These are phyloP conservation scores for Jacaranda copaia DNA, from an alignment of 257 asterid species.

Conservation along the genomic window DNA sequence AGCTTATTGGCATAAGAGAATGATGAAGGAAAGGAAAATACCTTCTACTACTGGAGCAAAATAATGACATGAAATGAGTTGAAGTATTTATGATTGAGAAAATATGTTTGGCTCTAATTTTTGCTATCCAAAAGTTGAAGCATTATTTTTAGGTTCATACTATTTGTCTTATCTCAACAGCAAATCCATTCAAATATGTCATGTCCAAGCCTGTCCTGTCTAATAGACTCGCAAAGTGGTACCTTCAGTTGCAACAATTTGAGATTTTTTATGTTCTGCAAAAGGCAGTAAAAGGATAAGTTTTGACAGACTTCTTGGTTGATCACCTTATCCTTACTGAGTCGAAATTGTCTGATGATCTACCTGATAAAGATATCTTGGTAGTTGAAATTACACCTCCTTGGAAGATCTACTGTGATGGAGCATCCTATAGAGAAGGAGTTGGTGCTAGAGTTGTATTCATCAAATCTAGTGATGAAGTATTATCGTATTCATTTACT, in stretches of 20 bases:
- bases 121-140: neutral
- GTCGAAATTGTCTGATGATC: neutral
- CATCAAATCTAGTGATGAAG: neutral
- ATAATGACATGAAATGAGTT: neutral
- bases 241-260: neutral
- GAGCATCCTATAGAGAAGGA: neutral
- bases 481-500: neutral
- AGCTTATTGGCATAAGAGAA: neutral
- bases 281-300: neutral
- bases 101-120: too few species aligned
- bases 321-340: neutral
- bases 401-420: slow-evolving; percentile 1
- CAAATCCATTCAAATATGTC: neutral
- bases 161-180: neutral
- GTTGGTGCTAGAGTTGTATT: neutral
- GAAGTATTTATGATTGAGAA: too few species aligned
- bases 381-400: too few species aligned
- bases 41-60: neutral
- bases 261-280: neutral
- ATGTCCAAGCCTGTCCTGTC: neutral
- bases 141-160: neutral
- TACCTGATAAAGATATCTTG: neutral
- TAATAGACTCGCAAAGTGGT: neutral
- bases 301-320: neutral
- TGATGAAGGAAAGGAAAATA: neutral